Base-by-base conservation (phyloP, 176 grass and related monocot genomes). In the Oryza glumipatula region DNA sequence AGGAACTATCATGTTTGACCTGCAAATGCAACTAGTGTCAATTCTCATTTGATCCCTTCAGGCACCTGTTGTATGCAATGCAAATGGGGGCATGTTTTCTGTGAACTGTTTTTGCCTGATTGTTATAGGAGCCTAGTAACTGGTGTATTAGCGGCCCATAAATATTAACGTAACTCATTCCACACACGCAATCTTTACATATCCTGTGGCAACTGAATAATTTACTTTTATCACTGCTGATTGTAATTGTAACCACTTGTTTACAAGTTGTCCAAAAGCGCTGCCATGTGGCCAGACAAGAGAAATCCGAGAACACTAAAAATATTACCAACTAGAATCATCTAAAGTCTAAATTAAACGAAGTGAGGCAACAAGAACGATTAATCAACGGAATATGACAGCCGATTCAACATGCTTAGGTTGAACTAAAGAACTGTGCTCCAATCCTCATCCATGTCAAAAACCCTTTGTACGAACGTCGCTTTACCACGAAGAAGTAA, bases 381-480 rank as follows among this genome's bases (percentile, higher is more conserved):
- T 54, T 73, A 47, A 78, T 90, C 46, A 48, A 49, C 26, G 11
- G 4, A 47, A 28, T 9, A 32, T 63, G 79, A 79, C 84, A 69
- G n/a, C 17, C 15, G 61, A 14, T 86, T 68, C 39, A 84, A 68
- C 79, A 17, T 9, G 39, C 14, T 41, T 73, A 64, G 33, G 68
- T 79, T 79, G 80, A 90, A 38, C 36, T 38, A 38, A 38, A 6
- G 36, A 38, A 79, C 9, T 69, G 69, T 68, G 68, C 22, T 30
- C 36, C 2, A 45, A 46, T 15, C 56, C 30, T 46, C 12, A 43
- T 3, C 47, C 21, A 44, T 15, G 79, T 79, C 58, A 78, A 79
- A 76, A 68, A 13, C 6, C 0, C 44, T 1, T 17, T 54, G 14
- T 41, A 76, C 41, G 22, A 52, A 65, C 28, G 4, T 2, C 36